A percentile compares a stretch with the other conserved stretches of the same genome.
Evolutionary conservation across 192 early-diverging fungal genomes (phyloP).

Genomic region (Neocallimastix lanati): DNA sequence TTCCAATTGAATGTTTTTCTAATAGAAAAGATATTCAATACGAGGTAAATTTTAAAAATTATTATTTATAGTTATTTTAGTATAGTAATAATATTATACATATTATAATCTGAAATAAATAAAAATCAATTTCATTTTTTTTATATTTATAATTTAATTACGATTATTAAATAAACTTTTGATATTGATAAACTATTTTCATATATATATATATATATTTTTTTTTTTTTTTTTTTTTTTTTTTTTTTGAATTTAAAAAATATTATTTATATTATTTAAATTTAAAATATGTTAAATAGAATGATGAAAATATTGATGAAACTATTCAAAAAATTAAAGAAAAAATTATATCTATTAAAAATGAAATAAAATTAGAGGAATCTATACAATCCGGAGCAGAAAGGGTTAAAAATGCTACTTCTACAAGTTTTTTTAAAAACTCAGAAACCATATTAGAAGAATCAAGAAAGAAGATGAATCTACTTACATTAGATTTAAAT

Average conservation of each 20-base stretch:
- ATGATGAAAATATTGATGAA: background rate
- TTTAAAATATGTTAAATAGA: background rate
- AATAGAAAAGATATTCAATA: background rate
- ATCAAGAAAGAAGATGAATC: background rate
- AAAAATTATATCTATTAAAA: background rate
- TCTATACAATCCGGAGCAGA: background rate
- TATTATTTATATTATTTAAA: no score
- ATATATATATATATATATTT: no score
- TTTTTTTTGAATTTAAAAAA: no score
- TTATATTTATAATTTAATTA: no score
- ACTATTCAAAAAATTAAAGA: background rate
- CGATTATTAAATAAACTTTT: no score
- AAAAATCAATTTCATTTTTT: no score
- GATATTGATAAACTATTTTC: no score
- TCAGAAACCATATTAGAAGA: background rate
- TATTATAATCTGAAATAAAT: no score
- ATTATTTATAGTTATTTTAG: no score
- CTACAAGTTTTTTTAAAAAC: background rate
- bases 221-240: no score
- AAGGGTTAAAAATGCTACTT: background rate
- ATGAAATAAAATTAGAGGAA: background rate
- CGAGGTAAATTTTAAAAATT: background rate
- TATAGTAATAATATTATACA: no score
- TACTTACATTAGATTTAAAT: background rate
- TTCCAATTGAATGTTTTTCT: background rate